phyloP scores from a whole-genome alignment of 176 grass and related monocot species.

The Aegilops longissima region DNA sequence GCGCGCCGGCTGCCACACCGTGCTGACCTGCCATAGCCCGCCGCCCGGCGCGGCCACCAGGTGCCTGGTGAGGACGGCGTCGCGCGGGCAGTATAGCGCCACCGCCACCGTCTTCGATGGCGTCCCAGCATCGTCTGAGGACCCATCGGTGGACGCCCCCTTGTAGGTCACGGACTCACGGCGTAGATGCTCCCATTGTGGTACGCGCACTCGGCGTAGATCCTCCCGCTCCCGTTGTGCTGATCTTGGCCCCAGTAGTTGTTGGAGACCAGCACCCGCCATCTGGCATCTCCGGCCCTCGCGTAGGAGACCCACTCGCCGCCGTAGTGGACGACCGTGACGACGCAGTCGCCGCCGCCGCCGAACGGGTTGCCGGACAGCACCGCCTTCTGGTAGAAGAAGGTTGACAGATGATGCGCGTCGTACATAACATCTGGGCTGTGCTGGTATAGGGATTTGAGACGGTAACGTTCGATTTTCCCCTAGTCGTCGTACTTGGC shows the following conservation, averaged over 20 bases:
- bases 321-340: background rate
- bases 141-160: background rate
- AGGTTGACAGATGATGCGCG: background rate
- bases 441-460: background rate
- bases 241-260: background rate
- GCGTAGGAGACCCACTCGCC: background rate
- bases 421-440: background rate
- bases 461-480: background rate
- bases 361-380: slow-evolving; percentile 14
- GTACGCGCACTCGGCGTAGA: slow-evolving; percentile 7
- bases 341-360: background rate
- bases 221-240: background rate
- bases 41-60: slow-evolving; percentile 11
- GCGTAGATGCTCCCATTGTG: background rate
- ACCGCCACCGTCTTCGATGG: background rate
- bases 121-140: background rate
- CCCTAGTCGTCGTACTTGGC: background rate
- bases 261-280: background rate
- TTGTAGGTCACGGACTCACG: background rate
- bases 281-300: background rate
- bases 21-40: background rate
- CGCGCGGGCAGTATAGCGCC: background rate
- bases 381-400: slow-evolving; percentile 37
- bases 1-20: background rate
- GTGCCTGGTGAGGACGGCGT: background rate